These are phyloP conservation scores for Ilyonectria mors-panacis DNA, from an alignment of 2,329 filamentous ascomycete genomes.

Conservation along the genomic window DNA sequence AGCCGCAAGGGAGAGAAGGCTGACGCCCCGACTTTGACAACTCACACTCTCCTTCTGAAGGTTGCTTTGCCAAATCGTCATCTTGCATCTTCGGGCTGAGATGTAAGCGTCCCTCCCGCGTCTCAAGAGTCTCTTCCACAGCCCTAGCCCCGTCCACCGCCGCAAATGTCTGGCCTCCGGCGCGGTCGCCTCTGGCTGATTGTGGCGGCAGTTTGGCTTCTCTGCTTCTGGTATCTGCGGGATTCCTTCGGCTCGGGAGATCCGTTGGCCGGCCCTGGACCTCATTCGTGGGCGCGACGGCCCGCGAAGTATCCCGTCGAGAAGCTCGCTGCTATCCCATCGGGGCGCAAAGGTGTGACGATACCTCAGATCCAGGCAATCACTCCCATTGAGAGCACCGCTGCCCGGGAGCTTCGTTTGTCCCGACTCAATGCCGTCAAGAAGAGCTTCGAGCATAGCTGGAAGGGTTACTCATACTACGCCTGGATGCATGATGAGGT, in stretches of 20 bases:
- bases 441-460: slow-evolving; percentile 68
- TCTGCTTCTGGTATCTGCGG: slow-evolving; percentile 47
- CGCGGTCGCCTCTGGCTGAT: slow-evolving; percentile 46
- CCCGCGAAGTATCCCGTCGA: slow-evolving; percentile 44
- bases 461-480: slow-evolving; percentile 71
- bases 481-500: slow-evolving; percentile 77
- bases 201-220: slow-evolving; percentile 41
- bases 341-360: slow-evolving; percentile 42
- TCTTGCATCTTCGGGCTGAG: slow-evolving; percentile 24
- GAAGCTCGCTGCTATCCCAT: slow-evolving; percentile 52
- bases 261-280: slow-evolving; percentile 42
- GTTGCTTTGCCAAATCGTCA: slow-evolving; percentile 18
- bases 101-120: slow-evolving; percentile 25
- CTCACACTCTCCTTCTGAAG: slow-evolving; percentile 16
- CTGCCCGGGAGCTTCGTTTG: slow-evolving; percentile 50
- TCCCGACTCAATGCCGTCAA: slow-evolving; percentile 61
- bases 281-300: slow-evolving; percentile 43
- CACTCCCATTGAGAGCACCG: slow-evolving; percentile 50
- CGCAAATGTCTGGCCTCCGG: slow-evolving; percentile 34
- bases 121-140: slow-evolving; percentile 15
- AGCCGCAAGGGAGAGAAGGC: slow-evolving; percentile 20
- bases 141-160: slow-evolving; percentile 7
- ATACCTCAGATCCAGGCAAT: slow-evolving; percentile 51
- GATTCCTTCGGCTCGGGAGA: slow-evolving; percentile 40
- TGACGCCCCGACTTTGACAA: slow-evolving; percentile 18